Evolutionary conservation across 306 rosid genomes (phyloP), one percentile per base, ranked within the genome.

Genomic region (Cucurbita ficifolia): DNA sequence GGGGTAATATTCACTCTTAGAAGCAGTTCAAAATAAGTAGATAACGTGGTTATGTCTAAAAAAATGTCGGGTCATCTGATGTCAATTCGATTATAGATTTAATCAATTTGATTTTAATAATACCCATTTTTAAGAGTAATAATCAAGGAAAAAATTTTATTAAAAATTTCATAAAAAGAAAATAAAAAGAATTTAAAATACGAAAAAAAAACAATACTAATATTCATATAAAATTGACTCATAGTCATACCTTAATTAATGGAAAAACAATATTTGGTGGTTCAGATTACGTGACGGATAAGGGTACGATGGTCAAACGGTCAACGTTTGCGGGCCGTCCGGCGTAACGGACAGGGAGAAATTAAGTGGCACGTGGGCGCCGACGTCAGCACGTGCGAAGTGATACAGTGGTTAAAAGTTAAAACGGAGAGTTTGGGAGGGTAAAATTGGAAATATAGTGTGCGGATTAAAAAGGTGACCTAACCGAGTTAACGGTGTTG

Each of bases 401-500:
- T 42, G 12, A 39, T 19, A 16, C 33, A 2, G 55, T 24, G 45
- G 74, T 70, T 70, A 70, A 70, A 70, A 8, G 74, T 69, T 46
- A 69, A 69, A 69, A 49, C 45, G 74, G 59, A 33, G 42, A 22
- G 57, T 49, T 8, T 1, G 22, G 7, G 38, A 46, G 74, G 74
- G 74, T 49, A 70, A 70, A 70, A 5, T 16, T 50, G 74, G 59
- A 29, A 70, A 70, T 70, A 8, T 21, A 21, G 10, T 10, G 36
- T 10, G 14, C 5, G 11, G 62, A 9, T 36, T 64, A 64, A 64
- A 63, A 69, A 49, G 59, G 40, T 48, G 46, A 16, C 53, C 58
- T 70, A 70, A 70, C 74, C 46, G 46, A 70, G 74, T 70, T 70
- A 70, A 70, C 74, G 74, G 74, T 49, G 74, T 70, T 50, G 74